Conservation (phyloP, 2,329 filamentous ascomycete genomes). For the Lasiodiplodia sp. region DNA sequence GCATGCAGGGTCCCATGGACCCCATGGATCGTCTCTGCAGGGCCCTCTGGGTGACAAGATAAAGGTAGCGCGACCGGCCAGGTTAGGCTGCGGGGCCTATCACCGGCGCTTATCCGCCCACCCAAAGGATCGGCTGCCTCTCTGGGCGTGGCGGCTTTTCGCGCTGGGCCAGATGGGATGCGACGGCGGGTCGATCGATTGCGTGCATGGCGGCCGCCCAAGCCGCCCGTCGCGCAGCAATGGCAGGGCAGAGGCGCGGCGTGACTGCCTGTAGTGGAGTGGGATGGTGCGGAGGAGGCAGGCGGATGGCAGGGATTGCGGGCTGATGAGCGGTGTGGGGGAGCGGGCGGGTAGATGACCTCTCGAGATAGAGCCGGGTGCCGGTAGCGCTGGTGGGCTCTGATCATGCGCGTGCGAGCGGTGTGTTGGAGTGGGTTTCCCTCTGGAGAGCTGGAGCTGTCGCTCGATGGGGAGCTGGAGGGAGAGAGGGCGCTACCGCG, state of each 20-base stretch:
- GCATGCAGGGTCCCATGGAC: slow-evolving; percentile 30
- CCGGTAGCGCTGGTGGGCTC: slow-evolving; percentile 14
- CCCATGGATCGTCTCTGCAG: slow-evolving; percentile 28
- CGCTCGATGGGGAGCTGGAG: background rate
- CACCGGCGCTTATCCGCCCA: slow-evolving; percentile 5
- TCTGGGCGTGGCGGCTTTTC: slow-evolving; percentile 4
- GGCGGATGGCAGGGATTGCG: slow-evolving; percentile 14
- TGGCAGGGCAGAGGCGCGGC: slow-evolving; percentile 8
- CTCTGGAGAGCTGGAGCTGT: background rate
- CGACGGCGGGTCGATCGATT: slow-evolving; percentile 16
- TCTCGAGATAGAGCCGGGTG: background rate
- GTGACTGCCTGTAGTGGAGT: slow-evolving; percentile 23
- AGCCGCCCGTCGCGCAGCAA: slow-evolving; percentile 30
- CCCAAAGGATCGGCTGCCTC: slow-evolving; percentile 11
- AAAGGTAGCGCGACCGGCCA: slow-evolving; percentile 6
- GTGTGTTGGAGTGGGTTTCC: slow-evolving; percentile 6
- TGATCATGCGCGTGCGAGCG: slow-evolving; percentile 4
- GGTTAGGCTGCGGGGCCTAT: slow-evolving; percentile 14
- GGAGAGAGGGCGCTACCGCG: background rate
- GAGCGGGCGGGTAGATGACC: slow-evolving; percentile 23
- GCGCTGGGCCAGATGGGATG: slow-evolving; percentile 16
- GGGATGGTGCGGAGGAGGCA: slow-evolving; percentile 21
- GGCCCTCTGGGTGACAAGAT: slow-evolving; percentile 2
- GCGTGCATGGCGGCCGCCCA: slow-evolving; percentile 27
- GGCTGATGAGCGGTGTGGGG: slow-evolving; percentile 28